phyloP scores from a whole-genome alignment of 2,329 filamentous ascomycete genomes.

The Colletotrichum zoysiae region DNA sequence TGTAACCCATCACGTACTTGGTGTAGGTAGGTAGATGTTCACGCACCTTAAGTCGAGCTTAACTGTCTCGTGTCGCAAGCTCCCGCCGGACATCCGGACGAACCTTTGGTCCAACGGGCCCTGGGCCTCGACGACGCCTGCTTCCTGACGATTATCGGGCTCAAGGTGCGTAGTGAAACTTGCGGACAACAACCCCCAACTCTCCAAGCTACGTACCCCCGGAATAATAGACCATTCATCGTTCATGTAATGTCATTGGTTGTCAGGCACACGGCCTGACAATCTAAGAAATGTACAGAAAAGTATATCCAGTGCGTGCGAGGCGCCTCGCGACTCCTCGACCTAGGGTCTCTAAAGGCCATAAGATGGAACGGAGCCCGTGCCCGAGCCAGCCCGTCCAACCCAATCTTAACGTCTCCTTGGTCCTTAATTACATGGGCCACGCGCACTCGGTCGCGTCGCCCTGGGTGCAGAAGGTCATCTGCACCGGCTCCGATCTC shows the following conservation, averaged over 20 bases:
- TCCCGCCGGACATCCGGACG: constrained; percentile 20
- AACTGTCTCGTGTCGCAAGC: neutral
- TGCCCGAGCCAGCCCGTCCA: neutral
- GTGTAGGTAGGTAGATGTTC: neutral
- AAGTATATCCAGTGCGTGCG: neutral
- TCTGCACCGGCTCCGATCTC: constrained; percentile 73
- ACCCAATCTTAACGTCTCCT: neutral
- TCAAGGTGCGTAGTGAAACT: neutral
- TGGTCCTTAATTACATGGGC: constrained; percentile 6
- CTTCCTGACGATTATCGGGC: neutral
- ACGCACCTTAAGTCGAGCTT: neutral
- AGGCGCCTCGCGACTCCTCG: neutral
- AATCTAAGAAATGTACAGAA: constrained; percentile 1
- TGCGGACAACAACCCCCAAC: too few relatives aligned
- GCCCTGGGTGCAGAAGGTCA: constrained; percentile 78
- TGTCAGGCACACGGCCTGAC: neutral
- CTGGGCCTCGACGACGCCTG: neutral
- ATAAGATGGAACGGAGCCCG: neutral
- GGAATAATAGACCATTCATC: neutral
- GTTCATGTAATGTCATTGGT: neutral
- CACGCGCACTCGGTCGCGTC: constrained; percentile 50
- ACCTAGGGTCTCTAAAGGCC: too few relatives aligned
- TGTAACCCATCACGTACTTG: neutral
- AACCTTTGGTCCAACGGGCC: constrained; percentile 25
- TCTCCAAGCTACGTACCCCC: neutral